phyloP scores from a whole-genome alignment of 257 asterid genomes.

The Salvia rosmarinus region DNA sequence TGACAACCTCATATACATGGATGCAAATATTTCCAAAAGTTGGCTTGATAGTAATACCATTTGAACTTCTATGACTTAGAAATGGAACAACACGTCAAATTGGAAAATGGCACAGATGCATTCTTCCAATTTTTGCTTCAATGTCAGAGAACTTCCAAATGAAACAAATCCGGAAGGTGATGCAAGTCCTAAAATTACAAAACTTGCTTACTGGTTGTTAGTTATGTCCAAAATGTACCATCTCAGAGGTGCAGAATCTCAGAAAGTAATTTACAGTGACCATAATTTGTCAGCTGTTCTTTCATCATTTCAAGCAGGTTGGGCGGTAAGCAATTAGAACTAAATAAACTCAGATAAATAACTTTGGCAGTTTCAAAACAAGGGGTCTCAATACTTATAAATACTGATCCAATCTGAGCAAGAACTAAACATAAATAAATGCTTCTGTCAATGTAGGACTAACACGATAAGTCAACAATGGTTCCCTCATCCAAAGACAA shows the following conservation, averaged over 20 bases:
- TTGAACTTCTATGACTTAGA: slow-evolving; percentile 10
- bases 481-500: neutral
- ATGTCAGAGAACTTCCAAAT: slow-evolving; percentile 5
- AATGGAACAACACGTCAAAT: slow-evolving; percentile 13
- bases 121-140: no score
- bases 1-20: slow-evolving; percentile 17
- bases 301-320: neutral
- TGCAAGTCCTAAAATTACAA: slow-evolving; percentile 4
- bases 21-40: neutral
- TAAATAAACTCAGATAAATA: slow-evolving; percentile 1
- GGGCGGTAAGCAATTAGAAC: neutral
- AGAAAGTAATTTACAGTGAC: neutral
- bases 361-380: neutral
- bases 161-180: slow-evolving; percentile 13
- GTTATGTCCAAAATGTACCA: slow-evolving; percentile 1
- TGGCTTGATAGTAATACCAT: neutral
- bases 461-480: slow-evolving; percentile 1
- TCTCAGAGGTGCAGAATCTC: slow-evolving; percentile 3
- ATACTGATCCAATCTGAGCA: slow-evolving; percentile 8
- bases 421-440: neutral
- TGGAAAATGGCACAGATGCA: no score
- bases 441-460: neutral
- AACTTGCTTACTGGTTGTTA: slow-evolving; percentile 10
- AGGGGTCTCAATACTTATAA: neutral
- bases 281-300: neutral